Evolutionary conservation across 2,329 filamentous ascomycete genomes (phyloP), one percentile per base, ranked within the genome.

Genomic region (Drechmeria coniospora): DNA sequence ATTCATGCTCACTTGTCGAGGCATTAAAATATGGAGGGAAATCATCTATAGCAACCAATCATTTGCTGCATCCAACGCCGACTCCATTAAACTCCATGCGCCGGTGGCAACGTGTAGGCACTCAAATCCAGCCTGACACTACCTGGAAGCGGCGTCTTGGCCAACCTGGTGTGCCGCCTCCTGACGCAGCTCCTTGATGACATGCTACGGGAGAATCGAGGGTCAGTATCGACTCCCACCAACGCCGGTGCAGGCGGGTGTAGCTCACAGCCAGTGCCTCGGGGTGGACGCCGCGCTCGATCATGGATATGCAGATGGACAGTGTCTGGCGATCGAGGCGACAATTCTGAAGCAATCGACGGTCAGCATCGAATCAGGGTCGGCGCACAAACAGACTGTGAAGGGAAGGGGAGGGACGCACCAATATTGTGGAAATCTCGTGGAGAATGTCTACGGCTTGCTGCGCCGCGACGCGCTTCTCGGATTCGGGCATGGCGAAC

Each of bases 261-360:
- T 8, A 29, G 39, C 82, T 47, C 66, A 95, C 90, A 15, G 87
- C 86, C 18, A 98, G 62, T 1, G 87, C 90, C 51, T 95, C 87
- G 0, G 90, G 90, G 47, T 93, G 93, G 17, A 95, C 83, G 10
- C 90, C 90, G 47, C 93, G 93, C 56, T 98, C 90, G 42, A 98
- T 92, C 53, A 98, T 69, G 29, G 84, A 93, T 34, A 95, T 87
- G 54, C 90, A 98, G 36, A 94, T 81, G 3, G 86, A 93, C 12
- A 98, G 64, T 13, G 86, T 84, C 29, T 84, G 78, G 18, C 87
- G 75, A 53, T 94, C 86, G 25, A 98, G 74, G 38, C 92, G 73
- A 36, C 87, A 93, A 57, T 95, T 94, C 87, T 95, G 21, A 1
- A 9, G n/a, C n/a, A n/a, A n/a, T n/a, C n/a, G n/a, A 36, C 26